Evolutionary conservation across 768 basidiomycete species (phyloP).

Genomic region (Boletus rufocinnamomeus): DNA sequence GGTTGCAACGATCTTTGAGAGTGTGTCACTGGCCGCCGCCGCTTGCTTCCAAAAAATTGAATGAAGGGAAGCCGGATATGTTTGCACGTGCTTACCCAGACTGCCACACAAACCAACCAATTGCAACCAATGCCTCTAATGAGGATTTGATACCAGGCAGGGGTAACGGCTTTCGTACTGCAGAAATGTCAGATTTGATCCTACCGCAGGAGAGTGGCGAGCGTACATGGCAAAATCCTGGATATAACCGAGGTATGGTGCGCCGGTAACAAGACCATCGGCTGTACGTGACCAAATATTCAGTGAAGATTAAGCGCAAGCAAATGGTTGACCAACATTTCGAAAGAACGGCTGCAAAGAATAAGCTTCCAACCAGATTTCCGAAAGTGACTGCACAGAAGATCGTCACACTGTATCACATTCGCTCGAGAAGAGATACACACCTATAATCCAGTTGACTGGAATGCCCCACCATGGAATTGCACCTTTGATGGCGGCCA

Average conservation of each 20-base stretch:
- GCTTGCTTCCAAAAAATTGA: conserved; percentile 54
- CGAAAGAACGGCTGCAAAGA: conserved; percentile 66
- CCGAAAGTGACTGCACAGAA: conserved; percentile 60
- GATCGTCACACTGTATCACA: not conserved
- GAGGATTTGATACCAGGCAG: conserved; percentile 73
- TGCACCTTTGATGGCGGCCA: conserved; percentile 60
- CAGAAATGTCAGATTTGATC: conserved; percentile 6
- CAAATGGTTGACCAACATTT: conserved; percentile 48
- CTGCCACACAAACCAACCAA: conserved; percentile 71
- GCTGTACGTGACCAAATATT: conserved; percentile 38
- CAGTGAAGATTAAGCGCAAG: not conserved
- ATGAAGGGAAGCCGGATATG: not conserved
- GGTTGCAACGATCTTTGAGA: conserved; percentile 67
- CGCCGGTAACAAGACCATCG: conserved; percentile 56
- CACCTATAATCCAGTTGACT: conserved; percentile 70
- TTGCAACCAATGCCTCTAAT: conserved; percentile 75
- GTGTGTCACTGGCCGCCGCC: conserved; percentile 62
- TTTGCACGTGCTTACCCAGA: conserved; percentile 55
- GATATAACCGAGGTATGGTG: conserved; percentile 60
- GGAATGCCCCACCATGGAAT: conserved; percentile 72
- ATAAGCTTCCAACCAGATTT: conserved; percentile 67
- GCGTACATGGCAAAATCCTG: conserved; percentile 58
- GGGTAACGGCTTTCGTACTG: conserved; percentile 64
- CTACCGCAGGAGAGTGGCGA: not conserved
- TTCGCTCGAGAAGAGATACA: conserved; percentile 7